Evolutionary conservation across 331 rosid species (phyloP).

Genomic region (Spiraea crenata): DNA sequence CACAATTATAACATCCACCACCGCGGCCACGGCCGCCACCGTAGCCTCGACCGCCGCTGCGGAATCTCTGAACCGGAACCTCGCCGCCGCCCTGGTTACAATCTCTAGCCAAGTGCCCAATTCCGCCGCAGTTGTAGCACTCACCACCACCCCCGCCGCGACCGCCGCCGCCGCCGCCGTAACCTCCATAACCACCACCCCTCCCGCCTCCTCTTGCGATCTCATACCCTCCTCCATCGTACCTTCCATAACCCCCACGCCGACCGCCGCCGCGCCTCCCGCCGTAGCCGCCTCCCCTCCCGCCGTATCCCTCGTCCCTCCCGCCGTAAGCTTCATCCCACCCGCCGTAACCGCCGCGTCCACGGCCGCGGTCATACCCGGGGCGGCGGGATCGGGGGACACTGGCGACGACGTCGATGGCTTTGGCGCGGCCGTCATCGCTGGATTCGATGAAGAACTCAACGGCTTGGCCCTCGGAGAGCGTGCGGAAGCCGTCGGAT

Average conservation of each 20-base stretch:
- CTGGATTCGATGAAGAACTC: constrained; percentile 49
- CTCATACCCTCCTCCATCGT: constrained; percentile 5
- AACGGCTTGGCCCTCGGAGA: constrained; percentile 59
- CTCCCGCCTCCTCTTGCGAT: constrained; percentile 19
- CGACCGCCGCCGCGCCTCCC: constrained; percentile 29
- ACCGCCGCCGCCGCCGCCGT: constrained; percentile 20
- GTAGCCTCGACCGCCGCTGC: constrained; percentile 34
- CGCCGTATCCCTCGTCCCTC: constrained; percentile 30
- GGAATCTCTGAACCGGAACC: constrained; percentile 28
- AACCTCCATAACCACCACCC: constrained; percentile 23
- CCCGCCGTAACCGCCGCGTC: constrained; percentile 15
- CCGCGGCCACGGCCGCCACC: constrained; percentile 38
- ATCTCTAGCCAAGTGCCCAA: constrained; percentile 80
- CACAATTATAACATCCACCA: constrained; percentile 61
- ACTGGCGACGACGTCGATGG: constrained; percentile 58
- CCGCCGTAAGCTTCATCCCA: constrained; percentile 29
- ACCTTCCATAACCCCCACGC: constrained; percentile 4
- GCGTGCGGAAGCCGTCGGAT: constrained; percentile 64
- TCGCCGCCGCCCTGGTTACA: constrained; percentile 43
- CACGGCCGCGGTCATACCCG: constrained; percentile 19
- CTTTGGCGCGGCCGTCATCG: constrained; percentile 64
- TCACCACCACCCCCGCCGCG: constrained; percentile 37
- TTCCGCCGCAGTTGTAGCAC: constrained; percentile 74
- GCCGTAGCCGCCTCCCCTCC: constrained; percentile 25
- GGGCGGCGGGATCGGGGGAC: constrained; percentile 35